Base-by-base conservation (phyloP, 176 grass and related monocot species). In the Stipa capillata region DNA sequence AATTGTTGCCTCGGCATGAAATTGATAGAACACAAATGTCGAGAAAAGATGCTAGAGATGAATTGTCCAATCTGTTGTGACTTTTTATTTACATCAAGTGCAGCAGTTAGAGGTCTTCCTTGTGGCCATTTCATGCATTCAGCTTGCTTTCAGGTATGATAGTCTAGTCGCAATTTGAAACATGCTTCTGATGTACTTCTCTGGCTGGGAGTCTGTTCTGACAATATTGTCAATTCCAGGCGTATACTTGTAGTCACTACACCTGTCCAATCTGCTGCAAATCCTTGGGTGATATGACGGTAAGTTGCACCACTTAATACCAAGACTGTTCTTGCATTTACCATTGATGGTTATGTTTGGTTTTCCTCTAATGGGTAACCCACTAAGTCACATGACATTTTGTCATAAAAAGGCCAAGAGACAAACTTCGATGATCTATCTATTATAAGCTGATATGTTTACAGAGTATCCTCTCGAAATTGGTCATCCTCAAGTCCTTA, bases 81-180 rank as follows among this genome's bases (percentile, higher is more conserved):
- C 25, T 97, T 82, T 57, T 13, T 97, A 54, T 97, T 94, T 74
- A 97, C 94, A 53, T 97, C 94, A 12, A 97, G 89, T 66, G 91
- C 86, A 27, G 71, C 91, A 62, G 82, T 97, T 40, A 87, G 86
- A 91, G 84, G 88, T 50, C 84, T 94, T 51, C 91, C 91, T 18
- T 97, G 94, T 68, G 94, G 94, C 9, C 94, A 97, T 61, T 97
- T 97, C 53, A 97, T 97, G 91, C 94, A 97, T 70, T 97, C 94
- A 18, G 79, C 94, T 45, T 97, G 94, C 70, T 97, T 97, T 58
- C 94, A 90, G 87, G 94, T 97, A 85, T 21, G 39, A 32, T 55
- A n/a, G 58, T 80, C 29, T 79, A 42, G 18, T 42, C 6, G 4
- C 17, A 13, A 42, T 72, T 17, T 18, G 15, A 52, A 32, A 13